Evolutionary conservation across 768 basidiomycete genomes (phyloP), one percentile per base, ranked within the genome.

Genomic region (Sistotremastrum niveocremeum): DNA sequence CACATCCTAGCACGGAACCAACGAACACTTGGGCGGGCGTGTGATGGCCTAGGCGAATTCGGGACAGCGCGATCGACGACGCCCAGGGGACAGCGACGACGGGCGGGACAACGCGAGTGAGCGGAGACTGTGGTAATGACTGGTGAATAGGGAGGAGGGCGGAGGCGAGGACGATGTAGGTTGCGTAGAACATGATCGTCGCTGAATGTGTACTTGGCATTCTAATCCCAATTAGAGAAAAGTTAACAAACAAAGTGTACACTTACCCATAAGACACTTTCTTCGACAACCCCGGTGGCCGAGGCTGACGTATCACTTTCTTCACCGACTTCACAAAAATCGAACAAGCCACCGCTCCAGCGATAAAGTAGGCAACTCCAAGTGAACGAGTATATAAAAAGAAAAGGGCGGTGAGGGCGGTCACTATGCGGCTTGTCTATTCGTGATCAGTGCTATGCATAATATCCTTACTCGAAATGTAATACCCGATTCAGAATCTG

Each of bases 181-280:
- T 66, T 6, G 74, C 77, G 55, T 73, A 81, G 62, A 70, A 86
- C 2, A 70, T 67, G 52, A 83, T 82, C 4, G 69, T 65, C 7
- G 82, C 77, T 7, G 84, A 79, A 59, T 88, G 85, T 4, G 85
- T 87, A 51, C 81, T 84, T 4, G 85, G 85, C 85, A 88, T 87
- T 8, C 85, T 86, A 48, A 9, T 28, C 5, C 30, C 5, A 39
- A 12, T 28, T 7, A 7, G 36, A 29, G 11, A 20, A 37, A n/a
- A 39, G 32, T 7, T 34, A 42, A 30, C 9, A 7, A 34, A 41
- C 39, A 41, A 42, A 42, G 37, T 20, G 7, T 5, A 7, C 30
- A 57, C 74, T 42, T 55, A 86, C 84, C 85, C 85, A 56, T 81
- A 88, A 3, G 76, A 66, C 44, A 65, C 64, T 57, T 79, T 84